phyloP scores from a whole-genome alignment of 352 stramenopile species.

The Phytophthora foliorum region DNA sequence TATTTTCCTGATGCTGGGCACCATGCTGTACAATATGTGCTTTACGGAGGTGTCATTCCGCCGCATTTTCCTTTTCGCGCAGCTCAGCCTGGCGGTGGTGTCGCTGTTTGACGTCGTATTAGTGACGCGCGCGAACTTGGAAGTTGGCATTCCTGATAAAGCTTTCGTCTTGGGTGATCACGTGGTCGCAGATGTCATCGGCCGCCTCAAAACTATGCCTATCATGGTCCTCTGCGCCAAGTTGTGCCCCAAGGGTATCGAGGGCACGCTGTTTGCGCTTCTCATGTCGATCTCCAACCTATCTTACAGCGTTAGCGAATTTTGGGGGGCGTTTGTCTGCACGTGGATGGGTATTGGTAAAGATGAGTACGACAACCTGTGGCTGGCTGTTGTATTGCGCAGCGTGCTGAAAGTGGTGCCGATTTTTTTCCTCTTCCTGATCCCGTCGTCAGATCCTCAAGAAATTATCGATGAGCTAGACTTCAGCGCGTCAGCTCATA shows the following conservation, averaged over 20 bases:
- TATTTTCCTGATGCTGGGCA: constrained; percentile 85
- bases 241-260: constrained; percentile 95
- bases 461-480: constrained; percentile 80
- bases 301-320: constrained; percentile 93
- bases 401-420: constrained; percentile 93
- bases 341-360: constrained; percentile 91
- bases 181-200: constrained; percentile 90
- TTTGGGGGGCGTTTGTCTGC: constrained; percentile 93
- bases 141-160: constrained; percentile 95
- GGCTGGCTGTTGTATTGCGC: constrained; percentile 92
- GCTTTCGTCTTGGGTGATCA: constrained; percentile 97
- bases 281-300: constrained; percentile 99
- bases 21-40: constrained; percentile 87
- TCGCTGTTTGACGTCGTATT: constrained; percentile 88
- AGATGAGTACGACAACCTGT: constrained; percentile 93
- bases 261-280: constrained; percentile 97
- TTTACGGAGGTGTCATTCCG: constrained; percentile 94
- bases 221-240: constrained; percentile 96
- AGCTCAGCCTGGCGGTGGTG: constrained; percentile 76
- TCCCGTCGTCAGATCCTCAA: constrained; percentile 76
- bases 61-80: constrained; percentile 92
- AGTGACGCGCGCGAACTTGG: constrained; percentile 94
- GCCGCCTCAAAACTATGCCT: constrained; percentile 91
- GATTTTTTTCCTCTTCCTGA: constrained; percentile 91
- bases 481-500: constrained; percentile 39